Base-by-base conservation (phyloP, 345 rosid genomes). In the Fremontodendron californicum region DNA sequence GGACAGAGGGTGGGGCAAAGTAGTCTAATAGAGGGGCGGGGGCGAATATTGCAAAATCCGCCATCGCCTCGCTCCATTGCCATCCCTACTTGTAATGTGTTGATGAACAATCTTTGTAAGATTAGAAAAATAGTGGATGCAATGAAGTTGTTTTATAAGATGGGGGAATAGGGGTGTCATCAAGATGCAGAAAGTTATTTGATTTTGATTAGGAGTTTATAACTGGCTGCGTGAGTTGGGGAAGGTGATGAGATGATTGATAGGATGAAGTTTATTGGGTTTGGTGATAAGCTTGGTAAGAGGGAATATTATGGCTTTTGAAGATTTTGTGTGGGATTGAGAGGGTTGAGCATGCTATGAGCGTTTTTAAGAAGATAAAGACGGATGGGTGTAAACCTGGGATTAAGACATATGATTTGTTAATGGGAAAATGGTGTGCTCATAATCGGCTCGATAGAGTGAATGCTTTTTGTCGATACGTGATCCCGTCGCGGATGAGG, bases 191-290 rank as follows among this genome's bases (percentile, higher is more conserved):
- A 88, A 13, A 91, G 94, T 0, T 91, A 82, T 54, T 87, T 93
- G 49, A 69, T 88, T 70, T 58, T 95, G 89, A 91, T 85, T 21
- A 88, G 83, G 87, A 93, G 98, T 80, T 87, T 95, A 77, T 91
- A 90, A 84, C 92, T 89, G 81, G 97, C 97, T 0, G 97, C 94
- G 0, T 91, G 99, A 79, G 79, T 93, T 1, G 92, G 91, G 7
- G 98, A 95, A 81, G 99, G 98, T 16, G 99, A 93, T 52, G 97
- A 93, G 76, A 90, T 95, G 98, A 89, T 93, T 18, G 97, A 95
- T 80, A 85, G 86, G 82, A 94, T 93, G 97, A 94, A 91, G 69
- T 90, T 92, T 61, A 89, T 92, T 0, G 98, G 96, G 0, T 93
- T 51, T 29, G 85, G 89, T 29, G 86, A 86, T 78, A 29, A 73